Percentiles rank a stretch among this genome's conserved stretches.
These are phyloP conservation scores for Akanthomyces lecanii DNA, from an alignment of 2,329 filamentous ascomycete species.

Conservation along the genomic window DNA sequence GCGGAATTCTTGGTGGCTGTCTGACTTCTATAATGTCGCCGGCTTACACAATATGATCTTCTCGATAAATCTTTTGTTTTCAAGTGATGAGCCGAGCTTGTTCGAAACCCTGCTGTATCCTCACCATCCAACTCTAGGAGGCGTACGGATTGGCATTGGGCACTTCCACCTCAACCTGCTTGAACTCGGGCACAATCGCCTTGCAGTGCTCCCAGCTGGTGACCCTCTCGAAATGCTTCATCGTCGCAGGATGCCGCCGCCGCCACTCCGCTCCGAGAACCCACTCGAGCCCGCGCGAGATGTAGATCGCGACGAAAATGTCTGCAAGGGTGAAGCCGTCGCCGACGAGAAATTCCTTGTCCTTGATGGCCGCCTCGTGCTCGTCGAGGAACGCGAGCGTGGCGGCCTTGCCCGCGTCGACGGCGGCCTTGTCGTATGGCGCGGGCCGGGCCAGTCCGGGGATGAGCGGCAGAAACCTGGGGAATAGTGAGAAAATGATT, in stretches of 20 bases:
- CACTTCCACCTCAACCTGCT: not conserved
- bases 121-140: not conserved
- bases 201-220: conserved; percentile 4
- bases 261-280: conserved; percentile 5
- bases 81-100: too few relatives aligned
- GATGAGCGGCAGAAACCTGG: conserved; percentile 10
- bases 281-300: conserved; percentile 9
- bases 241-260: not conserved
- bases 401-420: conserved; percentile 3
- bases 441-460: conserved; percentile 2
- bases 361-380: not conserved
- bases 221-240: conserved; percentile 5
- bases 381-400: conserved; percentile 4
- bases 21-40: too few relatives aligned
- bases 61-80: too few relatives aligned
- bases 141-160: conserved; percentile 3
- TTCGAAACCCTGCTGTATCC: too few relatives aligned
- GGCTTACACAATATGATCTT: too few relatives aligned
- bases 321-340: conserved; percentile 1
- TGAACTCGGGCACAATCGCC: not conserved
- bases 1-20: too few relatives aligned
- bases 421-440: conserved; percentile 10
- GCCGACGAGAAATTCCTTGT: conserved; percentile 1
- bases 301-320: conserved; percentile 3
- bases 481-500: not conserved